A percentile compares a stretch with the other conserved stretches of the same genome.
These are phyloP conservation scores for Salix arbutifolia DNA, from an alignment of 345 rosid species.

Conservation along the genomic window DNA sequence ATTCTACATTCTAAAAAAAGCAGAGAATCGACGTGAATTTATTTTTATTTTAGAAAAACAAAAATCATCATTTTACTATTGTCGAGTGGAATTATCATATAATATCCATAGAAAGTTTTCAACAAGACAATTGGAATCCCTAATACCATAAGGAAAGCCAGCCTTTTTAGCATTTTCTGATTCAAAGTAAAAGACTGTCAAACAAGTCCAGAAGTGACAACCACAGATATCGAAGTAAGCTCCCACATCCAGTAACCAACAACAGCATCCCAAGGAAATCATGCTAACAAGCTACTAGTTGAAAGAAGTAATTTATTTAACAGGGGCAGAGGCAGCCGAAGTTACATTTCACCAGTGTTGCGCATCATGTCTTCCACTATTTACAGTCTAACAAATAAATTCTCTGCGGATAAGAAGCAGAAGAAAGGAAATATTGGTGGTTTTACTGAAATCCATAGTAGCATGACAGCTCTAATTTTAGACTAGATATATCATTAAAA, in stretches of 20 bases:
- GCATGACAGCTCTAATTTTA: conserved; percentile 6
- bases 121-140: not conserved
- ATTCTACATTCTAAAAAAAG: too few species aligned
- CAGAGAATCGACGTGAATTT: too few species aligned
- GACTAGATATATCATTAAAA: conserved; percentile 4
- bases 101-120: too few species aligned
- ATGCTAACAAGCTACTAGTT: not conserved
- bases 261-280: not conserved
- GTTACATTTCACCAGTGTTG: conserved; percentile 5
- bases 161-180: not conserved
- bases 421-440: not conserved
- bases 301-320: not conserved
- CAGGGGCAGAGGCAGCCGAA: not conserved
- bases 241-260: not conserved
- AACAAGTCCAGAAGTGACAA: not conserved
- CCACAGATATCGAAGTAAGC: not conserved
- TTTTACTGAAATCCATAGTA: conserved; percentile 5
- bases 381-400: conserved; percentile 5
- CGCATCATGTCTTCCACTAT: conserved; percentile 1
- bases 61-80: too few species aligned
- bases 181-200: not conserved
- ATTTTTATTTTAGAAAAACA: too few species aligned
- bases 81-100: too few species aligned
- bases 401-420: not conserved
- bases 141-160: not conserved